Conservation (phyloP, 495 filamentous ascomycete genomes). For the Penicillium silybi region DNA sequence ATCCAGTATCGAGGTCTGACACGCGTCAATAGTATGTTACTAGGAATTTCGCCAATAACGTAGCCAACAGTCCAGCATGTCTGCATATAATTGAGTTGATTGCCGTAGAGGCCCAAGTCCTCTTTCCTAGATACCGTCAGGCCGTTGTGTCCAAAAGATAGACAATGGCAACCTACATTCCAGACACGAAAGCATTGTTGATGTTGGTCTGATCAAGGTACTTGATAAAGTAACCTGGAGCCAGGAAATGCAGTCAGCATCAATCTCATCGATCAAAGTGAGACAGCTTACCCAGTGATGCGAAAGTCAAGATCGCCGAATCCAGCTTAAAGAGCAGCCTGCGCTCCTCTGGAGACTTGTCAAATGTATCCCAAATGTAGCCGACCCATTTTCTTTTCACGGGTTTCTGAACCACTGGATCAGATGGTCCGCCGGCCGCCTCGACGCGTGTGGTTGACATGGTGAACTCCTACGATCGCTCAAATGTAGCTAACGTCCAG, state of each 20-base stretch:
- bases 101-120: slow-evolving; percentile 53
- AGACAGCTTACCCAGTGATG: slow-evolving; percentile 37
- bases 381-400: slow-evolving; percentile 37
- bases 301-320: slow-evolving; percentile 50
- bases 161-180: slow-evolving; percentile 29
- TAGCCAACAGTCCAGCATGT: slow-evolving; percentile 61
- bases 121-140: slow-evolving; percentile 49
- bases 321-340: slow-evolving; percentile 59
- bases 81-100: slow-evolving; percentile 48
- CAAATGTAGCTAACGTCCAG: too few relatives aligned
- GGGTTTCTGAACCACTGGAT: slow-evolving; percentile 17
- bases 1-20: slow-evolving; percentile 58
- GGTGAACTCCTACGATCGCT: neutral
- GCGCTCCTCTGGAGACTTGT: slow-evolving; percentile 57
- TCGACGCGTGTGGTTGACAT: slow-evolving; percentile 10
- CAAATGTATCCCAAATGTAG: slow-evolving; percentile 58
- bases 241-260: neutral
- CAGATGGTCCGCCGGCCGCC: slow-evolving; percentile 6
- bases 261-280: neutral
- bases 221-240: slow-evolving; percentile 54
- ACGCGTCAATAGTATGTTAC: slow-evolving; percentile 53
- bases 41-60: slow-evolving; percentile 59
- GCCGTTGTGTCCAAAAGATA: neutral
- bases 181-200: slow-evolving; percentile 51
- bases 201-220: slow-evolving; percentile 57